Evolutionary conservation across 345 rosid species (phyloP).

Genomic region (Iberis pinnata): DNA sequence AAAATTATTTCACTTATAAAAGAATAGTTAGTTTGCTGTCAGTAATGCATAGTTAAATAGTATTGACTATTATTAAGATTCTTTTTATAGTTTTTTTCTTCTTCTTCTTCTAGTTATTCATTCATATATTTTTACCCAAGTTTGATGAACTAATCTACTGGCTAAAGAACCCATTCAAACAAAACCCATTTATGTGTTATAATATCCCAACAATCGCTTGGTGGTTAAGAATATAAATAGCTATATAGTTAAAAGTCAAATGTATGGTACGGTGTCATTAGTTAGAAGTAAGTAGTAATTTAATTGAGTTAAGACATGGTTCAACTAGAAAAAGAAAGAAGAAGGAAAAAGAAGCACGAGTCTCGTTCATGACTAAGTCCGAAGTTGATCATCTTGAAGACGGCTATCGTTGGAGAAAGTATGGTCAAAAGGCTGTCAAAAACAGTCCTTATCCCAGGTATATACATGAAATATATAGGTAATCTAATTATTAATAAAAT

Average conservation of each 20-base stretch:
- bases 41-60: not conserved
- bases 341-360: constrained; percentile 52
- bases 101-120: no score
- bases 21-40: not conserved
- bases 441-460: constrained; percentile 76
- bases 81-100: no score
- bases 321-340: constrained; percentile 44
- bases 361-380: constrained; percentile 76
- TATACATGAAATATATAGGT: no score
- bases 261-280: constrained; percentile 11
- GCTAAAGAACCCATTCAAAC: constrained; percentile 8
- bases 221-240: not conserved
- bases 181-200: no score
- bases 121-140: not conserved
- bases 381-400: constrained; percentile 81
- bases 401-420: constrained; percentile 83
- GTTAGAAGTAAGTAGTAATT: not conserved
- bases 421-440: constrained; percentile 81
- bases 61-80: no score
- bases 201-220: constrained; percentile 12
- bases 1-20: not conserved
- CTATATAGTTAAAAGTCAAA: constrained; percentile 18
- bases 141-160: not conserved
- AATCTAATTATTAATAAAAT: no score
- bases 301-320: constrained; percentile 8